A percentile compares a stretch with the other conserved stretches of the same genome.
These are phyloP conservation scores for Amylocystis lapponica DNA, from an alignment of 768 basidiomycete genomes.

Conservation along the genomic window DNA sequence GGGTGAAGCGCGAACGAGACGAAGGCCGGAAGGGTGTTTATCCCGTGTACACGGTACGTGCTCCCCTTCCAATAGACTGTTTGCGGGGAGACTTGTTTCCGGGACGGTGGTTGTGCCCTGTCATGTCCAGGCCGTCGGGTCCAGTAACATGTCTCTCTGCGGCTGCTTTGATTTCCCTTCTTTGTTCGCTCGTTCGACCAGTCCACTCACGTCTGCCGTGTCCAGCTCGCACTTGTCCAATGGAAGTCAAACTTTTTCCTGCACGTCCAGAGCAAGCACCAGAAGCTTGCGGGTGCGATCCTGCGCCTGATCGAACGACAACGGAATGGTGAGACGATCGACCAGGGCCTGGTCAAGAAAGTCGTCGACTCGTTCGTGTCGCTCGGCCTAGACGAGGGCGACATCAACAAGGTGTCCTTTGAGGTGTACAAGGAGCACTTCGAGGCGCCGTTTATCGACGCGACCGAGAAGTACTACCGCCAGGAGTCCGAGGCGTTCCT, in stretches of 20 bases:
- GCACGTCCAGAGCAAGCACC: constrained; percentile 75
- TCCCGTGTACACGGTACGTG: constrained; percentile 89
- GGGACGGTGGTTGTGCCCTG: not conserved
- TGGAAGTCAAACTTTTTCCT: constrained; percentile 93
- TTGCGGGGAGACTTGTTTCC: not conserved
- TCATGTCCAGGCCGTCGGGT: not conserved
- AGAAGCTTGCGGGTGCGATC: constrained; percentile 82
- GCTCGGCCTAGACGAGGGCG: constrained; percentile 86
- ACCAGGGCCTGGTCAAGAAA: constrained; percentile 88
- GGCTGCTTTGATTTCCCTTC: not conserved
- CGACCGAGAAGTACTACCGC: constrained; percentile 89
- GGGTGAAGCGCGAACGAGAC: constrained; percentile 97
- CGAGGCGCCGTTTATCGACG: constrained; percentile 80
- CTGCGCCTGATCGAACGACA: constrained; percentile 89
- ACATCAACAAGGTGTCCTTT: constrained; percentile 88
- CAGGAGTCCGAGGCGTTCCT: constrained; percentile 90
- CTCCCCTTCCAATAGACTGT: not conserved
- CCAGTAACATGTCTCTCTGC: not conserved
- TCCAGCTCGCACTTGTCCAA: constrained; percentile 86
- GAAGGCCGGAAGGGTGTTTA: constrained; percentile 95
- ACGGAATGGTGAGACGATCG: constrained; percentile 90
- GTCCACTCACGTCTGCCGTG: not conserved
- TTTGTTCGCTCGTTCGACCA: not conserved
- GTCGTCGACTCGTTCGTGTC: constrained; percentile 95
- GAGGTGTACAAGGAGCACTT: constrained; percentile 92